Evolutionary conservation across 192 early-diverging fungal genomes (phyloP), one percentile per base, ranked within the genome.

Genomic region (Lobosporangium transversale): DNA sequence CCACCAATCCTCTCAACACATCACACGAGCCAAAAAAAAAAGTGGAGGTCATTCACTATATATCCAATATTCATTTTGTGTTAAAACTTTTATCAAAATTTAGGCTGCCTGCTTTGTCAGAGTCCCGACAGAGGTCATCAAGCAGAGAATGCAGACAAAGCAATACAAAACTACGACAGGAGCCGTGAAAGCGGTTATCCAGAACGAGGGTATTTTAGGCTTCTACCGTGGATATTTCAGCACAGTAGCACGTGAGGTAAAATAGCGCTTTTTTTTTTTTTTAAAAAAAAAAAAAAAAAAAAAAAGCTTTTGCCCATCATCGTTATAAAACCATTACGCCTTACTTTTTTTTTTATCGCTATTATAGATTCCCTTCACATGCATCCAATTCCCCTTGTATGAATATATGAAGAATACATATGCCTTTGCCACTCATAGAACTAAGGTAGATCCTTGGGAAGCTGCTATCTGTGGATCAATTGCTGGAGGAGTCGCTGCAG

Each of bases 311-410:
- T 47, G 53, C n/a, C n/a, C n/a, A n/a, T n/a, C n/a, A n/a, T n/a
- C n/a, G n/a, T n/a, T n/a, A n/a, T n/a, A n/a, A 40, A 7, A 40
- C 14, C 37, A 40, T 10, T 40, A 40, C 14, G 37, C 37, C 37
- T 53, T 14, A 40, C 20, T 48, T 55, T 14, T 53, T 42, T 59
- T 30, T 32, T 14, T 23, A 36, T 4, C 1, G 1, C 6, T 35
- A 3, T 14, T 14, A 2, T 79, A 90, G 84, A 97, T 98, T 67
- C 97, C 97, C 20, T 98, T 98, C 68, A 89, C 95, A 0, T 97
- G 95, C 79, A 91, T 98, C 32, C 97, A 98, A 79, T 98, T 98
- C 75, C 95, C 97, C 7, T 68, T 98, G 40, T 98, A 95, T 70
- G 97, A 98, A 80, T 90, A 85, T 36, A 82, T 97, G 52, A 98